These are phyloP conservation scores for Ceratocystis eucalypticola DNA, from an alignment of 2,329 filamentous ascomycete genomes.

Conservation along the genomic window DNA sequence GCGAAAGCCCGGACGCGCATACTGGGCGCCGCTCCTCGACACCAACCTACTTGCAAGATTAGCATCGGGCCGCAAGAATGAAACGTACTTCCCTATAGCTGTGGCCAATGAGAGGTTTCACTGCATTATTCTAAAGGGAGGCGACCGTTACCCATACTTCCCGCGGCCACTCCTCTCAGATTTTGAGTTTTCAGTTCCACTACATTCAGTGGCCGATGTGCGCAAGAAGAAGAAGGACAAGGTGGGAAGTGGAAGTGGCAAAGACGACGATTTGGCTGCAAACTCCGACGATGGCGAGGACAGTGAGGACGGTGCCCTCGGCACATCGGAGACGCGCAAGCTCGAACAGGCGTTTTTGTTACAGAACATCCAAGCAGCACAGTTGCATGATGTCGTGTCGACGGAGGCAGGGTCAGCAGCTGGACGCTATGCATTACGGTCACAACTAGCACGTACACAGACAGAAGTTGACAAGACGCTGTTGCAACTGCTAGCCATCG, in stretches of 20 bases:
- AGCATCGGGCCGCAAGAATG: constrained; percentile 70
- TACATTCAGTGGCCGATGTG: constrained; percentile 31
- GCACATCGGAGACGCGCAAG: constrained; percentile 39
- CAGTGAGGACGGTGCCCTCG: constrained; percentile 25
- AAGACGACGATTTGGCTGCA: constrained; percentile 21
- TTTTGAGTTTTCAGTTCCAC: constrained; percentile 80
- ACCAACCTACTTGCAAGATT: constrained; percentile 73
- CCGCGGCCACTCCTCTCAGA: constrained; percentile 80
- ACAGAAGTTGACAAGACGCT: constrained; percentile 81
- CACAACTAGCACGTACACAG: constrained; percentile 56
- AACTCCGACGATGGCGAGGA: constrained; percentile 28
- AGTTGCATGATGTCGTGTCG: constrained; percentile 60
- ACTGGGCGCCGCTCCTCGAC: constrained; percentile 85
- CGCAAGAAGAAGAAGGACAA: constrained; percentile 23
- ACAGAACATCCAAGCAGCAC: constrained; percentile 54
- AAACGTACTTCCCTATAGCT: constrained; percentile 89
- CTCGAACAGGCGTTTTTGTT: constrained; percentile 77
- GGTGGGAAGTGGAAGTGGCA: constrained; percentile 28
- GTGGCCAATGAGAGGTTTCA: constrained; percentile 87
- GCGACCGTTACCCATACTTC: constrained; percentile 85
- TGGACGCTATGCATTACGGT: constrained; percentile 43
- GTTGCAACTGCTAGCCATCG: constrained; percentile 73
- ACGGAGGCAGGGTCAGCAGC: constrained; percentile 33
- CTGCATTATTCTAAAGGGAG: constrained; percentile 97
- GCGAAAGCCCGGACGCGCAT: constrained; percentile 71